These are phyloP conservation scores for Sphaerobolus stellatus DNA, from an alignment of 1,284 basidiomycete species.

Conservation along the genomic window DNA sequence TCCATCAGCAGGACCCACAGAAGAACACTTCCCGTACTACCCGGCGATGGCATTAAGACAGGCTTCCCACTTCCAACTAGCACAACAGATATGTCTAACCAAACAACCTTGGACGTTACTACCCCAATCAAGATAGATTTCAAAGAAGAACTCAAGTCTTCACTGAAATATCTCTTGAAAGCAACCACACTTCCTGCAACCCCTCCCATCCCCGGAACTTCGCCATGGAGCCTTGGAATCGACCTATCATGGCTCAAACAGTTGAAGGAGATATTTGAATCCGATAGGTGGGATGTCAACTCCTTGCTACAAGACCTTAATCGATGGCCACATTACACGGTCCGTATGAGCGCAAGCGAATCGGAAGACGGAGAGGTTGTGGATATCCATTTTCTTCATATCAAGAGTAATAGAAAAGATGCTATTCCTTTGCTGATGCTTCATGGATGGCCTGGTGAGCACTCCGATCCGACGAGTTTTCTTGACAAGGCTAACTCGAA, in stretches of 20 bases:
- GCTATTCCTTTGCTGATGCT: slow-evolving; percentile 23
- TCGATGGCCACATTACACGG: slow-evolving; percentile 16
- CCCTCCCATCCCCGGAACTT: slow-evolving; percentile 13
- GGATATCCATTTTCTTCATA: slow-evolving; percentile 23
- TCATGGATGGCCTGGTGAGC: slow-evolving; percentile 26
- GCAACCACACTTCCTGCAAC: slow-evolving; percentile 10
- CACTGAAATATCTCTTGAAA: slow-evolving; percentile 15
- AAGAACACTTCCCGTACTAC: too few species aligned
- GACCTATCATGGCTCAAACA: slow-evolving; percentile 16
- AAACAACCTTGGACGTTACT: too few species aligned
- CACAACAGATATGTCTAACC: too few species aligned
- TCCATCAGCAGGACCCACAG: too few species aligned
- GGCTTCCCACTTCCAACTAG: too few species aligned
- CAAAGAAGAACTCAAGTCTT: neutral
- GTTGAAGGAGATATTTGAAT: slow-evolving; percentile 15
- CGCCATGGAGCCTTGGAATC: slow-evolving; percentile 18
- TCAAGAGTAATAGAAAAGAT: slow-evolving; percentile 16
- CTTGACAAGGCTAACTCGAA: neutral
- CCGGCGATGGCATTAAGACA: too few species aligned
- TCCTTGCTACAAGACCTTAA: slow-evolving; percentile 13
- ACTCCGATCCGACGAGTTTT: neutral
- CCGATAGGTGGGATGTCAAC: slow-evolving; percentile 15
- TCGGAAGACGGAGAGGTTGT: slow-evolving; percentile 5
- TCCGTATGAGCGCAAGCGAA: slow-evolving; percentile 17
- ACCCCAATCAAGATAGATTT: neutral